Evolutionary conservation across 2,329 filamentous ascomycete species (phyloP), one percentile per base, ranked within the genome.

Genomic region (Graphilbum fragrans): DNA sequence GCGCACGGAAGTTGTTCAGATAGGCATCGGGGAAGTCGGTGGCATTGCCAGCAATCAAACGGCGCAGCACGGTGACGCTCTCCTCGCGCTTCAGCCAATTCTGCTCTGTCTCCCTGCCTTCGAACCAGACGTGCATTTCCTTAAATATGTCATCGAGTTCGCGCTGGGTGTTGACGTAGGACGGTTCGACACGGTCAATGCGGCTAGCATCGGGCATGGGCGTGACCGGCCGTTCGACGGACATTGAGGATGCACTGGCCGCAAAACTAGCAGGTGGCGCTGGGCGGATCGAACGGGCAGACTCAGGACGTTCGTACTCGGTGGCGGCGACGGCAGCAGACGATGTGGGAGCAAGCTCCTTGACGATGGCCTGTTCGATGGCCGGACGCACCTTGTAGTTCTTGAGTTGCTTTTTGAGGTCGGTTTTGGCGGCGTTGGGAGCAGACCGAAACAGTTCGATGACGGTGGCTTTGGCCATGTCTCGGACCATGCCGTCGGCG

Each of bases 61-160:
- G 75, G 40, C 90, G 77, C 38, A 96, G 62, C 49, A 83, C 88
- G 8, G 72, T 72, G 31, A 87, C 72, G 54, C 76, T 81, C 63
- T 90, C 83, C 58, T 96, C 90, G 57, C 90, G 74, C 50, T 82
- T 80, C 52, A 85, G 58, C 90, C 90, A 96, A 55, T 96, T 96
- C 45, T 84, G 77, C 56, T 96, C 90, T 1, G 82, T 78, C 63
- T 96, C 90, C 56, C 72, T 86, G 40, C 88, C 88, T 50, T 95
- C 87, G 47, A 95, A 95, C 56, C 73, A 72, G 41, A 70, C 70
- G 25, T 80, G 68, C 85, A 96, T 94, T 25, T 84, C 80, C 49
- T 76, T 77, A 56, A 94, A 79, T 2, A 82, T 77, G 21, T 94
- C 87, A 45, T 95, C 88, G n/a, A 96, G 66, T 55, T 95, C 87